Evolutionary conservation across 2,329 filamentous ascomycete genomes (phyloP).

Genomic region (Pyrenochaeta sp.): DNA sequence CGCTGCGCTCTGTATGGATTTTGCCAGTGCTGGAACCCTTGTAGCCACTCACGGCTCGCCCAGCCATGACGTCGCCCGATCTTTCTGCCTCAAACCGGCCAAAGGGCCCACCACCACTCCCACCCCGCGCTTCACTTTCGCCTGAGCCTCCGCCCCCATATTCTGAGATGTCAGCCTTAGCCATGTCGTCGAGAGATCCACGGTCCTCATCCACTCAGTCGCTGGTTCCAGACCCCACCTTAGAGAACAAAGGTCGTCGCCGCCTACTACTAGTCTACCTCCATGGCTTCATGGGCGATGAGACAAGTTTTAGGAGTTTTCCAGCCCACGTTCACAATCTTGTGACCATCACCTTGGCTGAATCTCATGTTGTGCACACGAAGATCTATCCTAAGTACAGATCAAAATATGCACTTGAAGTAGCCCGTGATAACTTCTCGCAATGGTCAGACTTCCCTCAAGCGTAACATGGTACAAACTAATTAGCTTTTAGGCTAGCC

Average conservation of each 20-base stretch:
- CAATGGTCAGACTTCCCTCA: slow-evolving; percentile 70
- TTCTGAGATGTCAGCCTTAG: slow-evolving; percentile 29
- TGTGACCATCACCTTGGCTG: slow-evolving; percentile 69
- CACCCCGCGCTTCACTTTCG: slow-evolving; percentile 32
- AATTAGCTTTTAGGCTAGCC: slow-evolving; percentile 64
- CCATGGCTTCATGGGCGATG: slow-evolving; percentile 89
- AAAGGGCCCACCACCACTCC: slow-evolving; percentile 37
- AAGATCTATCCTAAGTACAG: slow-evolving; percentile 86
- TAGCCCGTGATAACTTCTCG: slow-evolving; percentile 84
- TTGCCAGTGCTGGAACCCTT: slow-evolving; percentile 10
- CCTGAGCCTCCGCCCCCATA: slow-evolving; percentile 21
- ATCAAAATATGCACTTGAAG: slow-evolving; percentile 73
- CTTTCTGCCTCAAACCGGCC: slow-evolving; percentile 13
- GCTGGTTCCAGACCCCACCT: slow-evolving; percentile 48
- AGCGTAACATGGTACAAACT: too few relatives aligned
- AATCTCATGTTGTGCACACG: slow-evolving; percentile 82
- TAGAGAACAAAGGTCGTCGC: slow-evolving; percentile 49
- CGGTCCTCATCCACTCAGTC: slow-evolving; percentile 57
- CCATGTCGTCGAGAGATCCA: slow-evolving; percentile 49
- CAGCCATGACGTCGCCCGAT: slow-evolving; percentile 29
- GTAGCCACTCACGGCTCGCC: slow-evolving; percentile 16
- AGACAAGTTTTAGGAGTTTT: slow-evolving; percentile 86
- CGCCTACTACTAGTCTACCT: slow-evolving; percentile 81
- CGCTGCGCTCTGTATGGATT: slow-evolving; percentile 9
- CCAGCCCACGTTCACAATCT: slow-evolving; percentile 85